Evolutionary conservation across 1,284 basidiomycete genomes (phyloP).

Genomic region (Veloboletus limbatus): DNA sequence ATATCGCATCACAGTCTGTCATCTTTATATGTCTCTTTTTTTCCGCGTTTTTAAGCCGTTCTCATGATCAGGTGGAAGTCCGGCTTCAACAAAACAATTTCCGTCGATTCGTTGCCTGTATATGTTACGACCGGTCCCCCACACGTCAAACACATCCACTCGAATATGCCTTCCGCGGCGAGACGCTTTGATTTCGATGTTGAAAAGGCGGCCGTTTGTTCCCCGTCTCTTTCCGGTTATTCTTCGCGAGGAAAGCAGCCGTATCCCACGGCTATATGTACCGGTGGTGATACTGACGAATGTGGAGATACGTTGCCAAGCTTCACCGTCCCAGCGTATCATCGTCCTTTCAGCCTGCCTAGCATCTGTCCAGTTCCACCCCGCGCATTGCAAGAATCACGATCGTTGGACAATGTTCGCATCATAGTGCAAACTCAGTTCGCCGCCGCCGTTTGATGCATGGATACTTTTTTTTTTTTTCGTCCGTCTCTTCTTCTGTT

Average conservation of each 20-base stretch:
- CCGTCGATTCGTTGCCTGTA: conserved; percentile 22
- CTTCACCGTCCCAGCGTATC: conserved; percentile 11
- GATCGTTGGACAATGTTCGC: conserved; percentile 9
- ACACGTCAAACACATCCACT: not conserved
- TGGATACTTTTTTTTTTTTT: not conserved
- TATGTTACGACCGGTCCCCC: conserved; percentile 24
- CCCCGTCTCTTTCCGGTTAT: conserved; percentile 18
- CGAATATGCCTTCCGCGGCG: not conserved
- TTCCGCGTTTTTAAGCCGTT: not conserved
- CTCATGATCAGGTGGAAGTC: conserved; percentile 10
- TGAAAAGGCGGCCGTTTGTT: conserved; percentile 16
- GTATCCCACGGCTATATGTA: conserved; percentile 6
- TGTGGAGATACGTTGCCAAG: not conserved
- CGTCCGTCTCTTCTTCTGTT: not conserved
- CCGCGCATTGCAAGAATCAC: conserved; percentile 1
- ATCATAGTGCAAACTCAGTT: conserved; percentile 19
- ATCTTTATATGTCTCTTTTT: not conserved
- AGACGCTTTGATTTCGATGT: conserved; percentile 15
- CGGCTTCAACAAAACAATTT: conserved; percentile 10
- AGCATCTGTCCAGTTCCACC: conserved; percentile 7
- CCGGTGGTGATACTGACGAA: conserved; percentile 5
- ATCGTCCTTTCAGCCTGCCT: conserved; percentile 21
- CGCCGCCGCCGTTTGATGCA: conserved; percentile 9
- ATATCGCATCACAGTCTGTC: conserved; percentile 16
- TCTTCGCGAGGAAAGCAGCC: conserved; percentile 2